Base-by-base conservation (phyloP, 2,329 filamentous ascomycete species). In the Cryoendolithus antarcticus region DNA sequence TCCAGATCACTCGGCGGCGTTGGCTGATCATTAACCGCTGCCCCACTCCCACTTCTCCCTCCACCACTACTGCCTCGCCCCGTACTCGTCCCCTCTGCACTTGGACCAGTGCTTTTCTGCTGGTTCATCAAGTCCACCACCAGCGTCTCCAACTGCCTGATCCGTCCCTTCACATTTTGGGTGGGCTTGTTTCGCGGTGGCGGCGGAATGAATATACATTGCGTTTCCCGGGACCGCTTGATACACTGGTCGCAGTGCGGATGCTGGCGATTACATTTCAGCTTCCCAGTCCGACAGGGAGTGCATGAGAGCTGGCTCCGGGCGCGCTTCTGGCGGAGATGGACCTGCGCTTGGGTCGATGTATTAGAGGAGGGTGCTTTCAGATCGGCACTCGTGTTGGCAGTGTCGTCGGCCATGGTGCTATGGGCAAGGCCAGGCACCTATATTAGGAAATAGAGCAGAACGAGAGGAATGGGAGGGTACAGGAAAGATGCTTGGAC, bases 211-310 rank as follows among this genome's bases (percentile, higher is more conserved):
- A 52, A 62, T 10, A 50, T 44, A 35, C 56, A 61, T 24, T 48
- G 37, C 9, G 45, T 41, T 28, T 55, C 51, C 32, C 55, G 47
- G 24, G 44, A 50, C 13, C 59, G 42, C 45, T 62, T 62, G 35
- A 54, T 47, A 48, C 59, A 62, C 37, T 60, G 58, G 30, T 60
- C 56, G 47, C 60, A 61, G 9, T 49, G 48, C 9, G 58, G 57
- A 11, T 53, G 47, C 2, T 46, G 39, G 15, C 58, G 47, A 43
- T 59, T 55, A 39, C 58, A 62, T 35, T 57, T 58, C 6, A 62
- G 47, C 48, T 62, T 62, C 9, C 58, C 56, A 27, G 48, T 44
- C 6, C 60, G 50, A 39, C 58, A 62, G 4, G 52, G 48, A 6
- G 49, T 57, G 42, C 60, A 62, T 11, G 47, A 53, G 2, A 62